Base-by-base conservation (phyloP, 352 stramenopile species). In the Phytophthora pisi region DNA sequence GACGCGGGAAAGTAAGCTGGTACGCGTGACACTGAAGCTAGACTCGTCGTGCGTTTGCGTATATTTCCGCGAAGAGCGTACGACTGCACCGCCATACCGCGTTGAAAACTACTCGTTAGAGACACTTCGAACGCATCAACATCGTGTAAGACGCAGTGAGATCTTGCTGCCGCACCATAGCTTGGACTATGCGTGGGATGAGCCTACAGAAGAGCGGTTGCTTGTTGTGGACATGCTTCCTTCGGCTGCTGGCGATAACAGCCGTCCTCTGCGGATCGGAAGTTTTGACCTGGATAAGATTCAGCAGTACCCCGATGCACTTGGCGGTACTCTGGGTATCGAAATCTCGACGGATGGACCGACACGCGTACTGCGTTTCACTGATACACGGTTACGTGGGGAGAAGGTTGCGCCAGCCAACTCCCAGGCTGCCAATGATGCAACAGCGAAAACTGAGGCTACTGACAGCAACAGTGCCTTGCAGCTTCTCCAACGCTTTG, bases 91-190 rank as follows among this genome's bases (percentile, higher is more conserved):
- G 4, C 89, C 89, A 30, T 96, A 96, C 64, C 88, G 89, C 18
- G 84, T 96, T 34, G 89, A 96, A 34, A 96, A 96, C 43, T 96
- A 93, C 70, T 96, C 89, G 26, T 64, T 96, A 16, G 89, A 96
- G 67, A 96, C 89, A 18, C 77, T 96, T 51, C 88, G 89, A 49
- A 86, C 93, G 23, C 88, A 96, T 36, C 89, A 96, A 64, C 81
- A 91, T 34, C 77, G 85, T 24, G 89, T 96, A 2, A 84, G 86
- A 30, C 83, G 81, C 40, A 95, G 86, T 70, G 89, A 96, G 42
- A 93, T 96, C 59, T 57, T 96, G 31, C 68, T 96, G 18, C 89
- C 89, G 20, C 88, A 96, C 60, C 89, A 96, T 53, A 95, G 84
- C 42, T 68, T 93, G 6, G 87, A 96, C 45, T 96, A 96, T 66